phyloP scores from a whole-genome alignment of 345 rosid species.

The Syzygium oleosum region DNA sequence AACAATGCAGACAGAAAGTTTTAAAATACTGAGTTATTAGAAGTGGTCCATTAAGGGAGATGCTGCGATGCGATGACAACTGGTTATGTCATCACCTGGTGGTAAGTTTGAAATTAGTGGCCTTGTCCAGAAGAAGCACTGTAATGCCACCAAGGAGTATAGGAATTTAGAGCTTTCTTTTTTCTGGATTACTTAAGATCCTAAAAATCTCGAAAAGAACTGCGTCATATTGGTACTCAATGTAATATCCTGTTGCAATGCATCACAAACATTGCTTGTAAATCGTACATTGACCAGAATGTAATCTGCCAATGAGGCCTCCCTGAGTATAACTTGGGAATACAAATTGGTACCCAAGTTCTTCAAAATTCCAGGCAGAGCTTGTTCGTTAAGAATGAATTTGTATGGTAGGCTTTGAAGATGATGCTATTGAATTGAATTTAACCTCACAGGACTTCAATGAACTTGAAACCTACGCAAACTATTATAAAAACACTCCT shows the following conservation, averaged over 20 bases:
- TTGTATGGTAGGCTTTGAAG: neutral
- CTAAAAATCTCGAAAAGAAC: neutral
- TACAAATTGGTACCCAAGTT: neutral
- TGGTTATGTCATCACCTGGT: neutral
- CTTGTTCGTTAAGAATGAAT: neutral
- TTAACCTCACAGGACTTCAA: too few species aligned
- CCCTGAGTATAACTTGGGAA: neutral
- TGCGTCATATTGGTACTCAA: neutral
- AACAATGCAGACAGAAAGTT: neutral
- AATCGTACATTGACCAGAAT: neutral
- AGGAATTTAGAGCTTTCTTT: neutral
- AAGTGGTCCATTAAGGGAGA: neutral
- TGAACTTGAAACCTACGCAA: neutral
- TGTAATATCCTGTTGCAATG: neutral
- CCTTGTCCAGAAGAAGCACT: neutral
- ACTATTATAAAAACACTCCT: neutral
- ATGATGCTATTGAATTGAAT: neutral
- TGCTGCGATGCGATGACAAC: neutral
- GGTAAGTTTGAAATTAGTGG: neutral
- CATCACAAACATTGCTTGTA: neutral
- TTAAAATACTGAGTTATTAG: neutral
- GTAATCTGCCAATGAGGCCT: neutral
- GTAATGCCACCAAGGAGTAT: neutral
- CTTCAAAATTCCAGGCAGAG: neutral
- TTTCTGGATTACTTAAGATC: neutral